Evolutionary conservation across 495 filamentous ascomycete genomes (phyloP).

Genomic region (Penicillium cosmopolitanum): DNA sequence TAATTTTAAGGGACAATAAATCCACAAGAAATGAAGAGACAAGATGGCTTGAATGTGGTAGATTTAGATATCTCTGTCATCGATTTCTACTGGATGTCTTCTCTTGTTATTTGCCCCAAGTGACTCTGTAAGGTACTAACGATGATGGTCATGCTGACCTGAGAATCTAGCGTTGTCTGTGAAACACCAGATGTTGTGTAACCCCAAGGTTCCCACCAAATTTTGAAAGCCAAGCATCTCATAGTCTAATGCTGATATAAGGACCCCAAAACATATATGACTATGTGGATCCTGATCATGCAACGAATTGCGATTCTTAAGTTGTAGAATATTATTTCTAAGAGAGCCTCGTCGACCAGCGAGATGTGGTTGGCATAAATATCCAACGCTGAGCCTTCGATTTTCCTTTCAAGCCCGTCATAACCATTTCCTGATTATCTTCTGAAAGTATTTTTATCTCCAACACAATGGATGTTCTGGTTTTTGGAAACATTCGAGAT

Average conservation of each 20-base stretch:
- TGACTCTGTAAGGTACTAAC: not conserved
- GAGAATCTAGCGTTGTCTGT: not conserved
- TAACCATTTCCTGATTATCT: no score
- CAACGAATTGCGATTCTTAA: no score
- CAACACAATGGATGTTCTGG: conserved; percentile 5
- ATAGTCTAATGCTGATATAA: not conserved
- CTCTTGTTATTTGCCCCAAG: not conserved
- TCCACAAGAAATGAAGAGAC: no score
- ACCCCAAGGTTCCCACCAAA: not conserved
- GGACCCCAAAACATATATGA: not conserved
- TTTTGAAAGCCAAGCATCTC: no score
- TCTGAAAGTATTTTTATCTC: no score
- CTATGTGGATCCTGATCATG: no score
- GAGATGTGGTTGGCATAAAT: not conserved
- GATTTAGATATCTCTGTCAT: not conserved
- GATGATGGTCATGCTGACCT: conserved; percentile 1
- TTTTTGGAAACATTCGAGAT: not conserved
- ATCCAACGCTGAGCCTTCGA: not conserved
- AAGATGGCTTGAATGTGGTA: no score
- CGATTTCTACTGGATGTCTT: not conserved
- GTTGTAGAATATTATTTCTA: not conserved
- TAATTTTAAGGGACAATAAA: no score
- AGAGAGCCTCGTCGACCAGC: not conserved
- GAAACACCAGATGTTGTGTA: not conserved
- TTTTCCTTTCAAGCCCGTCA: no score